Percentiles rank a stretch among this genome's conserved stretches.
Evolutionary conservation across 495 filamentous ascomycete species (phyloP).

Genomic region (Hypoxylon perforatum): DNA sequence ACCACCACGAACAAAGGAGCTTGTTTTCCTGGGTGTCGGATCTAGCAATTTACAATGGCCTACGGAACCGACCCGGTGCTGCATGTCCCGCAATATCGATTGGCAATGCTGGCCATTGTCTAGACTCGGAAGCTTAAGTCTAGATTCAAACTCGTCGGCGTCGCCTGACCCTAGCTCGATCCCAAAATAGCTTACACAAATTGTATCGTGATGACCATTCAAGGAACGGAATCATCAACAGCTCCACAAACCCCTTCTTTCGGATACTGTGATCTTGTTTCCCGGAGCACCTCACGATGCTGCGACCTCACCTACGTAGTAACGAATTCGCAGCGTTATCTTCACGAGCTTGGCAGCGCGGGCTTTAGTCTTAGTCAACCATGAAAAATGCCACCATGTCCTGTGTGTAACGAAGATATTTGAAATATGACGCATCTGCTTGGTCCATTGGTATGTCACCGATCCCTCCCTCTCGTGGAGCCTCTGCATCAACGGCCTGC

Average conservation of each 20-base stretch:
- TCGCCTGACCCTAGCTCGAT: slow-evolving; percentile 29
- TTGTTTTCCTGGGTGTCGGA: slow-evolving; percentile 37
- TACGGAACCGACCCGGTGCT: slow-evolving; percentile 19
- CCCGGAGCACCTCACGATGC: slow-evolving; percentile 33
- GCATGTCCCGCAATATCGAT: slow-evolving; percentile 34
- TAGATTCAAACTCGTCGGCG: slow-evolving; percentile 26
- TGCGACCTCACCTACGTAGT: slow-evolving; percentile 15
- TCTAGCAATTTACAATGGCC: slow-evolving; percentile 34
- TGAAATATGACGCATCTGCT: slow-evolving; percentile 44
- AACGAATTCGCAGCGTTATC: slow-evolving; percentile 20
- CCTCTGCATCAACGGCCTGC: slow-evolving; percentile 31
- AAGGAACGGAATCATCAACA: slow-evolving; percentile 10
- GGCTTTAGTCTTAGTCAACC: slow-evolving; percentile 26
- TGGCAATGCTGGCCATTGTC: slow-evolving; percentile 27
- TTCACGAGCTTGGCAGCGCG: slow-evolving; percentile 33
- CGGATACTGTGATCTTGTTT: slow-evolving; percentile 34
- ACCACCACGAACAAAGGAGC: slow-evolving; percentile 19
- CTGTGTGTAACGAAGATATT: slow-evolving; percentile 29
- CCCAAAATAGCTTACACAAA: slow-evolving; percentile 39
- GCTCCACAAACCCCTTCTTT: slow-evolving; percentile 22
- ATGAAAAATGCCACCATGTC: slow-evolving; percentile 35
- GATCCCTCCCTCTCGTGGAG: slow-evolving; percentile 26
- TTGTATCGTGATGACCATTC: slow-evolving; percentile 14
- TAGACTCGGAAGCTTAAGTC: slow-evolving; percentile 20
- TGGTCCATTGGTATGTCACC: slow-evolving; percentile 34